phyloP scores from a whole-genome alignment of 2,329 filamentous ascomycete species.

The Epichloe festucae region DNA sequence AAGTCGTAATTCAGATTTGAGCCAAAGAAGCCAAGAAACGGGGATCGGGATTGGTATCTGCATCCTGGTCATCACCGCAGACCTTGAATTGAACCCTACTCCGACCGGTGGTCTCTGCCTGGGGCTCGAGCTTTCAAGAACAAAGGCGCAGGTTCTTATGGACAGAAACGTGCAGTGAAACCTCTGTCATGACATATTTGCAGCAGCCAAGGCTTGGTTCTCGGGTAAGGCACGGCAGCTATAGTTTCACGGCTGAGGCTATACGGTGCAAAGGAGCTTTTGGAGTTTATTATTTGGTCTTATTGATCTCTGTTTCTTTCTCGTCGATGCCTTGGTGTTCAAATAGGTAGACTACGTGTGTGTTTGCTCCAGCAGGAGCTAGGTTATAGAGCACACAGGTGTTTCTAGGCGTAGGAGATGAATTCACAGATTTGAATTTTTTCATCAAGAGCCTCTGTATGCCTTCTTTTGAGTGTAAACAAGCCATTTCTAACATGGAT shows the following conservation, averaged over 20 bases:
- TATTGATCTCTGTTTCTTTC: neutral
- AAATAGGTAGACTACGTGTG: slow-evolving; percentile 4
- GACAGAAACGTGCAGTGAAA: neutral
- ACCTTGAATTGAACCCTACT: neutral
- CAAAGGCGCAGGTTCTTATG: neutral
- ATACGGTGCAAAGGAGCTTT: neutral
- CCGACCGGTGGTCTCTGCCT: neutral
- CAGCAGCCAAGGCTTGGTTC: neutral
- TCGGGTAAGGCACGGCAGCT: neutral
- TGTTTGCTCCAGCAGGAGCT: slow-evolving; percentile 1
- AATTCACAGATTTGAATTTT: neutral
- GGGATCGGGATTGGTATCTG: neutral
- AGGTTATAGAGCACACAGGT: slow-evolving; percentile 2
- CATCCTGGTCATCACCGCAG: neutral
- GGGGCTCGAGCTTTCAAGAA: neutral
- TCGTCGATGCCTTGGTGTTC: neutral
- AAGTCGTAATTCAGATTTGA: neutral
- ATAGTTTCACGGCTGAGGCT: neutral
- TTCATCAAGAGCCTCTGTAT: no score
- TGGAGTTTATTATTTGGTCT: neutral
- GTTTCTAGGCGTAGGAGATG: slow-evolving; percentile 2
- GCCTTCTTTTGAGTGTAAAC: no score
- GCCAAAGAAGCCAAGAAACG: neutral
- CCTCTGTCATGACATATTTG: neutral
- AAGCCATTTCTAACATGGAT: no score